Evolutionary conservation across 2,329 filamentous ascomycete species (phyloP).

Genomic region (Aureobasidium sp.): DNA sequence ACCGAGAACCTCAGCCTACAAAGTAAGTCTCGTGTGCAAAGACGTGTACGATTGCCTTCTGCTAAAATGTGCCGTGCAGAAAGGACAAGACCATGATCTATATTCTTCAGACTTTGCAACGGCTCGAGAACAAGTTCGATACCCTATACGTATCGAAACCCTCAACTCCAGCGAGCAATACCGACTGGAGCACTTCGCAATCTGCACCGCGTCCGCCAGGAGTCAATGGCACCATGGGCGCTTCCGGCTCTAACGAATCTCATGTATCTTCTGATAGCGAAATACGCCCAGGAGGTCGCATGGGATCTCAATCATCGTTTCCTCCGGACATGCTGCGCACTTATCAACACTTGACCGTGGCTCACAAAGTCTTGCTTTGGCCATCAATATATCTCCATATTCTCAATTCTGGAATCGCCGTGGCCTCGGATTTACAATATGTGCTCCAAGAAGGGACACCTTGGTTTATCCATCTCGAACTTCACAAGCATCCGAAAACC

Average conservation of each 20-base stretch:
- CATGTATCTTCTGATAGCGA: conserved; percentile 1
- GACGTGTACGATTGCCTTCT: background rate
- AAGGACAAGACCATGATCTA: conserved; percentile 58
- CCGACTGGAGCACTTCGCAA: background rate
- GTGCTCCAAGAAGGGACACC: conserved; percentile 33
- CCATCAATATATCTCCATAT: conserved; percentile 32
- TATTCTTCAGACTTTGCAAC: conserved; percentile 51
- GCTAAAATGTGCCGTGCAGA: conserved; percentile 30
- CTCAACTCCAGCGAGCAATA: conserved; percentile 20
- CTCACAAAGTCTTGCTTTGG: conserved; percentile 49
- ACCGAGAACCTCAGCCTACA: conserved; percentile 54
- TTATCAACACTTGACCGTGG: conserved; percentile 32
- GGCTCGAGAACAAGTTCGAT: conserved; percentile 52
- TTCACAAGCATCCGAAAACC: conserved; percentile 26
- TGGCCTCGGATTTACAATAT: conserved; percentile 29
- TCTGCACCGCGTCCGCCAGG: background rate
- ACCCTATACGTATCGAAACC: conserved; percentile 23
- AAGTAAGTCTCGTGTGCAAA: conserved; percentile 43
- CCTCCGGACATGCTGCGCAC: conserved; percentile 2
- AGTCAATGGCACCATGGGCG: background rate
- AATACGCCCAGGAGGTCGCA: background rate
- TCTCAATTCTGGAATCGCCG: conserved; percentile 28
- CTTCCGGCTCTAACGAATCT: background rate
- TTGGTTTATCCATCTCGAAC: conserved; percentile 33
- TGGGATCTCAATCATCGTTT: background rate